Conservation (phyloP, 2,329 filamentous ascomycete species). For the Lecanosticta acicola region DNA sequence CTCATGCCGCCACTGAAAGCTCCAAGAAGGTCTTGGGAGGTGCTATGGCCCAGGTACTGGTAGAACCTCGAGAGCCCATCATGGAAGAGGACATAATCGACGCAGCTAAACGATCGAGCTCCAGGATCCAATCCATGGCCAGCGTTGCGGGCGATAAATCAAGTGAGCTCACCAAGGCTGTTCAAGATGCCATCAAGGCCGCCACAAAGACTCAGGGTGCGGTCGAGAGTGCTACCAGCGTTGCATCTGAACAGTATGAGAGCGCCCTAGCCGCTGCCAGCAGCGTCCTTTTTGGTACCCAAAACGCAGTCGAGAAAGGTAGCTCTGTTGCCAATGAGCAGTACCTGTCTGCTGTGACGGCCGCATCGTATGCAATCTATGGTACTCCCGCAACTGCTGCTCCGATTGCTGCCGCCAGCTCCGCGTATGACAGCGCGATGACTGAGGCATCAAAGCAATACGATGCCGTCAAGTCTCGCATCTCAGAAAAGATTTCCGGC, state of each 20-base stretch:
- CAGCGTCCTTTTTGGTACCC: slow-evolving; percentile 49
- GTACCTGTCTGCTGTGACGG: slow-evolving; percentile 53
- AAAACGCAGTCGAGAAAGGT: slow-evolving; percentile 39
- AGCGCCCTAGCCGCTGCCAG: slow-evolving; percentile 54
- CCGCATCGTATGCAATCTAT: slow-evolving; percentile 54
- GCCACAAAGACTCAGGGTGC: slow-evolving; percentile 42
- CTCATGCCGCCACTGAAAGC: slow-evolving; percentile 15
- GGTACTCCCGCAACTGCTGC: slow-evolving; percentile 43
- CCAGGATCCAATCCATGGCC: slow-evolving; percentile 48
- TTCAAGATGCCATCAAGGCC: slow-evolving; percentile 50
- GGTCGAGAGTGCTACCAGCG: slow-evolving; percentile 47
- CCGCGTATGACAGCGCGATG: slow-evolving; percentile 60
- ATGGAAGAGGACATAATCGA: slow-evolving; percentile 44
- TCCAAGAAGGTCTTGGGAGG: slow-evolving; percentile 49
- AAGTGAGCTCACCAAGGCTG: slow-evolving; percentile 49
- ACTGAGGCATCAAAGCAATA: slow-evolving; percentile 64
- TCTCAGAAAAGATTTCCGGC: slow-evolving; percentile 63
- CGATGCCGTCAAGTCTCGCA: slow-evolving; percentile 59
- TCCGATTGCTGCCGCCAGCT: slow-evolving; percentile 37
- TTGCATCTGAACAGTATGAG: slow-evolving; percentile 53
- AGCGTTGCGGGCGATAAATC: slow-evolving; percentile 50
- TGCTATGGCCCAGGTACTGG: slow-evolving; percentile 48
- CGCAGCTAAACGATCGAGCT: slow-evolving; percentile 44
- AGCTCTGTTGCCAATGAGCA: slow-evolving; percentile 49
- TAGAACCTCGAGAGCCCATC: slow-evolving; percentile 43